Base-by-base conservation (phyloP, 768 basidiomycete genomes). In the Tricholomella constricta region DNA sequence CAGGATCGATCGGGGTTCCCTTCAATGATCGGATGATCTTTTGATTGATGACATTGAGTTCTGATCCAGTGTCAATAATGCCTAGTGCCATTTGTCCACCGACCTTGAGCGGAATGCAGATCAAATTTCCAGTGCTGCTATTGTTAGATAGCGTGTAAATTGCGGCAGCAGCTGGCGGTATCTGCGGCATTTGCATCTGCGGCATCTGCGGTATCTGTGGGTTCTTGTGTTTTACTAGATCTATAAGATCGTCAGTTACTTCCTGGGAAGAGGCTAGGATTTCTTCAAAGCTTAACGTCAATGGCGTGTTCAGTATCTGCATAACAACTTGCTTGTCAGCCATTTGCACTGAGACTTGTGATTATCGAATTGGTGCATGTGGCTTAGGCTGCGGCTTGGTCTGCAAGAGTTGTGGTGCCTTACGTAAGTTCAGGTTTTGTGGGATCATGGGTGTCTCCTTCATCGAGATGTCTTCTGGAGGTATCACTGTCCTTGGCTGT, bases 51-150 rank as follows among this genome's bases (percentile, higher is more conserved):
- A 45, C 26, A n/a, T 45, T 45, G 3, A 45, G 27, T 23, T 45
- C 26, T 27, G 44, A 45, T 45, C 44, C 26, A 31, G 44, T 45
- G n/a, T 45, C 44, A 26, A 45, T 27, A n/a, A 45, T 27, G 9
- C 26, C 44, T 6, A 29, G 9, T 8, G 27, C 7, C n/a, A 4
- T 12, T 31, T 31, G 6, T 6, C 27, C 27, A 10, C 26, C 44
- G 6, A 27, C 6, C n/a, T 5, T 3, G 4, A 31, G n/a, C 6
- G 44, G 17, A 4, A 45, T 11, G 25, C 44, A 23, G 22, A 45
- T 45, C 31, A 45, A 26, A 7, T 11, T 44, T 25, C 42, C 42
- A 23, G 20, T 44, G 29, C 11, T 29, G 29, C 10, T 4, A 17
- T 27, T 14, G 6, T 45, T 45, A 23, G 9, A 6, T 22, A n/a